These are phyloP conservation scores for Rauvolfia tetraphylla DNA, from an alignment of 257 asterid species.

Conservation along the genomic window DNA sequence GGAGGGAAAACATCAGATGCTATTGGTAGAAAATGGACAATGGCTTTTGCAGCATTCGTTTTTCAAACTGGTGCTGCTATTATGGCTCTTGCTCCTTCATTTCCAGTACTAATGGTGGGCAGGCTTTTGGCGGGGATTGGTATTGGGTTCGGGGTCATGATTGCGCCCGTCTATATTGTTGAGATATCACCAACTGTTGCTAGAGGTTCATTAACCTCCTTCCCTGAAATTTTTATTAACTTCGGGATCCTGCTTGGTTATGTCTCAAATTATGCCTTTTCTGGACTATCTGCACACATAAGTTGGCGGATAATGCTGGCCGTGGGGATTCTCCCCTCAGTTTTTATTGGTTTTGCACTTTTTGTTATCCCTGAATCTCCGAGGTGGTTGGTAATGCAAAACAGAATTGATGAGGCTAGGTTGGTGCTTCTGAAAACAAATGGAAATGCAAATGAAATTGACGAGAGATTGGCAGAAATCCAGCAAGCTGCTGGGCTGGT, in stretches of 20 bases:
- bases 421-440: conserved; percentile 43
- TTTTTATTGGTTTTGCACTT: conserved; percentile 43
- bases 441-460: conserved; percentile 37
- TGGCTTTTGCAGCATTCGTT: conserved; percentile 53
- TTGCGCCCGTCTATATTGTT: conserved; percentile 63
- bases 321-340: conserved; percentile 56
- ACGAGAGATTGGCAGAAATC: conserved; percentile 56
- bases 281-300: conserved; percentile 52
- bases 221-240: conserved; percentile 61
- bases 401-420: conserved; percentile 49
- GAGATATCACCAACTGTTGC: conserved; percentile 53
- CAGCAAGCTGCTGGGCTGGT: conserved; percentile 41
- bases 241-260: conserved; percentile 65
- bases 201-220: conserved; percentile 58
- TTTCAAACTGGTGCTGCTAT: conserved; percentile 56
- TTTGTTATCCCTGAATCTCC: conserved; percentile 61
- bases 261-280: conserved; percentile 53
- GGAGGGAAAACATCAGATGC: conserved; percentile 66
- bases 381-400: conserved; percentile 62
- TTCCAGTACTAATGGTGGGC: conserved; percentile 43
- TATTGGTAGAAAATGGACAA: conserved; percentile 68
- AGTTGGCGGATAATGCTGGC: conserved; percentile 72
- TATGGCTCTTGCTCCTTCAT: conserved; percentile 55
- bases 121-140: conserved; percentile 60
- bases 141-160: conserved; percentile 62